Evolutionary conservation across 345 rosid genomes (phyloP), one percentile per base, ranked within the genome.

Genomic region (Euphorbia tirucalli): DNA sequence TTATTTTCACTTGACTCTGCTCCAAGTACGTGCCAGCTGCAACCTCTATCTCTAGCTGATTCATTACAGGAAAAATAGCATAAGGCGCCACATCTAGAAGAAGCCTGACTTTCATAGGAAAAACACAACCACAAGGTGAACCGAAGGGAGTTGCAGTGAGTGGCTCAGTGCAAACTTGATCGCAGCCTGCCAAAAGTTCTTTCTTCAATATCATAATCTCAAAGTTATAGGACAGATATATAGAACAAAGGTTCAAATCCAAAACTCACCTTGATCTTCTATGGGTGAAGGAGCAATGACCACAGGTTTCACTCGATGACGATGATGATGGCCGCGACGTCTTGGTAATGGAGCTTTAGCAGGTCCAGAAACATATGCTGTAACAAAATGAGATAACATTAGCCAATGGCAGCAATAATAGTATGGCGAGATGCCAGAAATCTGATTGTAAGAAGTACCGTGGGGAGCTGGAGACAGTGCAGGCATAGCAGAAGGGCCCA

Each of bases 61-160:
- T 84, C 88, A 89, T 87, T 30, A 90, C 89, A 32, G 98, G 98
- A 75, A 96, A 96, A 79, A 96, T 83, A 73, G 90, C 82, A 81
- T 81, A 84, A 32, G 96, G 88, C 46, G 98, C 98, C 28, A 89
- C 87, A 73, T 80, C 87, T 48, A 96, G 85, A 69, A 93, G 93
- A 81, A 96, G 93, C 73, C 77, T 86, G 82, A 96, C 90, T 86
- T 89, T 93, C 97, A 96, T 93, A 50, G 99, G 99, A 80, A 86
- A 86, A 48, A 96, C 96, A 79, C 99, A 93, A 58, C 96, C 98
- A 79, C 99, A 96, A 58, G 99, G 96, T 74, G 97, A 93, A 74
- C 97, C 98, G 72, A 73, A 96, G 63, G 97, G 96, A 74, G 94
- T 62, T 73, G 96, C 77, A 61, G 98, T 93, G 74, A 93, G 90